A percentile compares a stretch with the other conserved stretches of the same genome.
phyloP scores from a whole-genome alignment of 495 filamentous ascomycete species.

The Penicillium cinerascens region DNA sequence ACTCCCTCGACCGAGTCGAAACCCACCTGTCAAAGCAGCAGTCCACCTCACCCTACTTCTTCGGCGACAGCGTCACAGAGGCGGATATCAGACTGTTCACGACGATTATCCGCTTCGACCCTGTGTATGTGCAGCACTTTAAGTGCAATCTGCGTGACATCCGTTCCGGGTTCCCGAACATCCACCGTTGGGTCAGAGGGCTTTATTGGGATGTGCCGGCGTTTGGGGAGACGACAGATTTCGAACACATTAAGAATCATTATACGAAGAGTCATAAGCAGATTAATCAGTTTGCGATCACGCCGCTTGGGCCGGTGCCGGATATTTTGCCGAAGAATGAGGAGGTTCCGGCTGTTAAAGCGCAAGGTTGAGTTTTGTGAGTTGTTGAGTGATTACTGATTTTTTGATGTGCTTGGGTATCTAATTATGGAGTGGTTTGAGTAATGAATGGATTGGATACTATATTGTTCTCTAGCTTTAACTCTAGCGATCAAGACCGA shows the following conservation, averaged over 20 bases:
- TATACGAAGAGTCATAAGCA: constrained; percentile 69
- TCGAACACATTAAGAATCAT: constrained; percentile 70
- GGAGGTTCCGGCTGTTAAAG: constrained; percentile 56
- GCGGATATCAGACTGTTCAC: constrained; percentile 79
- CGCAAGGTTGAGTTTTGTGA: constrained; percentile 10
- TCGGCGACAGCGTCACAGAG: constrained; percentile 70
- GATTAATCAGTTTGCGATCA: constrained; percentile 63
- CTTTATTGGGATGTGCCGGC: constrained; percentile 67
- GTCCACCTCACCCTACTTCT: constrained; percentile 56
- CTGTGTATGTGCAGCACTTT: constrained; percentile 91
- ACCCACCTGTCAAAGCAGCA: constrained; percentile 52
- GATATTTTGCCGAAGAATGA: constrained; percentile 58
- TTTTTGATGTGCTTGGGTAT: not conserved
- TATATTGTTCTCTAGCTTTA: not conserved
- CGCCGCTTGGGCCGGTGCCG: constrained; percentile 61
- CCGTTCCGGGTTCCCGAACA: constrained; percentile 65
- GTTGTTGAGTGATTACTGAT: too few species aligned
- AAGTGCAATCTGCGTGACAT: constrained; percentile 89
- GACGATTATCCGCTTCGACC: constrained; percentile 81
- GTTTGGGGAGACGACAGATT: constrained; percentile 61
- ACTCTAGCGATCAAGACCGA: not conserved
- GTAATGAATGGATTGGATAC: not conserved
- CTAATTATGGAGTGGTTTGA: not conserved
- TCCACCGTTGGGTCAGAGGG: constrained; percentile 64
- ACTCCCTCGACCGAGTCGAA: constrained; percentile 68